A percentile compares a stretch with the other conserved stretches of the same genome.
Conservation (phyloP, 805 yeast species). For the Barnettozyma salicaria region DNA sequence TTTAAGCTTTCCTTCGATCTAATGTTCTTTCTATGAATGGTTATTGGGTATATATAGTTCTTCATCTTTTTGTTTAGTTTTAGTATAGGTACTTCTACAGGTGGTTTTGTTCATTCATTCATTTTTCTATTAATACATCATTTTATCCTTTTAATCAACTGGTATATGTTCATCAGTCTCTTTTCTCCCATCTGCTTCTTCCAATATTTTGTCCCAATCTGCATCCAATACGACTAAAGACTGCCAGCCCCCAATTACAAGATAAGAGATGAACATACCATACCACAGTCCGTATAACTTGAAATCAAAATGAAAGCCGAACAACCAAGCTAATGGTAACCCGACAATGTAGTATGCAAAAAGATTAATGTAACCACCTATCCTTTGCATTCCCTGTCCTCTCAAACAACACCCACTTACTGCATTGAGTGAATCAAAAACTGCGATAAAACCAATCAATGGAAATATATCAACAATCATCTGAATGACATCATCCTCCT, state of each 20-base stretch:
- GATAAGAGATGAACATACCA: conserved; percentile 61
- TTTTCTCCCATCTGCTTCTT: conserved; percentile 36
- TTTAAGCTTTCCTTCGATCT: conserved; percentile 9
- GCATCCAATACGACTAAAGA: conserved; percentile 37
- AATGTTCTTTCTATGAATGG: background rate
- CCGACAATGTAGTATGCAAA: conserved; percentile 67
- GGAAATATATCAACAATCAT: conserved; percentile 52
- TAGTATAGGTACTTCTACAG: background rate
- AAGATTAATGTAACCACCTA: conserved; percentile 69
- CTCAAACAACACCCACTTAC: conserved; percentile 75
- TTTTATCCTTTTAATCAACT: background rate
- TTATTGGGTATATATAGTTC: background rate
- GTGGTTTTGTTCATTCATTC: background rate
- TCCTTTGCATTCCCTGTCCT: conserved; percentile 78
- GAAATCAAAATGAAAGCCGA: conserved; percentile 47
- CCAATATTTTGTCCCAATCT: conserved; percentile 49
- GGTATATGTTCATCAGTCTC: conserved; percentile 16
- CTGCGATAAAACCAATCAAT: conserved; percentile 59
- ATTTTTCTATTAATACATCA: background rate
- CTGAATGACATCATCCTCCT: conserved; percentile 50
- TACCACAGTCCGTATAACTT: conserved; percentile 68
- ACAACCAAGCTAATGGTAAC: conserved; percentile 52
- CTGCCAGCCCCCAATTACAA: conserved; percentile 45
- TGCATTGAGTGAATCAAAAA: conserved; percentile 67
- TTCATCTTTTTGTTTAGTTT: background rate